Evolutionary conservation across 75 land plant species (phyloP).

Genomic region (Picea sitchensis): DNA sequence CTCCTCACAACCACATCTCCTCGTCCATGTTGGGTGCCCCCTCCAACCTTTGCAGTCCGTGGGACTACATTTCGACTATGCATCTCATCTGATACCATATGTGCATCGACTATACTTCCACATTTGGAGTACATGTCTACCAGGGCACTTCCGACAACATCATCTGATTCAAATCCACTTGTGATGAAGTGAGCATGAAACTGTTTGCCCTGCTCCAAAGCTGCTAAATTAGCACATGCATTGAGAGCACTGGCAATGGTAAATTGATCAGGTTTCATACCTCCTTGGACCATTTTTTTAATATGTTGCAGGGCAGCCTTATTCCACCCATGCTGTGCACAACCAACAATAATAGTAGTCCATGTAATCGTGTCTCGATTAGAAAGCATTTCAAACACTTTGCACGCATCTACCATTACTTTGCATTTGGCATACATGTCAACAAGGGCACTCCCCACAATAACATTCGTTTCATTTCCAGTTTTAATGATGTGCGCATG

Average conservation of each 20-base stretch:
- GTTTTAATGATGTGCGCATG: constrained; percentile 25
- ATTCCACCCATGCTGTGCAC: constrained; percentile 39
- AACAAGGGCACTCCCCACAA: constrained; percentile 47
- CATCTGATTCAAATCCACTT: constrained; percentile 16
- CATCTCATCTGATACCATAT: constrained; percentile 5
- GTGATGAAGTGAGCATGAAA: constrained; percentile 10
- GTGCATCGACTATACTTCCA: constrained; percentile 19
- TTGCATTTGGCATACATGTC: constrained; percentile 61
- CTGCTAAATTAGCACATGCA: constrained; percentile 17
- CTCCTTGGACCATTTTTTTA: constrained; percentile 29
- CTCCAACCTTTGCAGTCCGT: background rate
- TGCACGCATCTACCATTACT: constrained; percentile 22
- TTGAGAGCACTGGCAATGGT: constrained; percentile 32
- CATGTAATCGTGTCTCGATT: constrained; percentile 43
- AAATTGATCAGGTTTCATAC: constrained; percentile 25
- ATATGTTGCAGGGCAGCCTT: constrained; percentile 32
- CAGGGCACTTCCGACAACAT: constrained; percentile 16
- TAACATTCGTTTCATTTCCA: constrained; percentile 27
- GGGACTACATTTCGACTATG: background rate
- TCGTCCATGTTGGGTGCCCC: background rate
- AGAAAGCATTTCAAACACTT: constrained; percentile 29
- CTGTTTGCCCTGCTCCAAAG: constrained; percentile 20
- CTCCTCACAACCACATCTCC: constrained; percentile 11
- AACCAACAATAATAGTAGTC: constrained; percentile 43
- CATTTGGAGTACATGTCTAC: constrained; percentile 18